Conservation (phyloP, 1,284 basidiomycete genomes). For the Pholiota adiposa region DNA sequence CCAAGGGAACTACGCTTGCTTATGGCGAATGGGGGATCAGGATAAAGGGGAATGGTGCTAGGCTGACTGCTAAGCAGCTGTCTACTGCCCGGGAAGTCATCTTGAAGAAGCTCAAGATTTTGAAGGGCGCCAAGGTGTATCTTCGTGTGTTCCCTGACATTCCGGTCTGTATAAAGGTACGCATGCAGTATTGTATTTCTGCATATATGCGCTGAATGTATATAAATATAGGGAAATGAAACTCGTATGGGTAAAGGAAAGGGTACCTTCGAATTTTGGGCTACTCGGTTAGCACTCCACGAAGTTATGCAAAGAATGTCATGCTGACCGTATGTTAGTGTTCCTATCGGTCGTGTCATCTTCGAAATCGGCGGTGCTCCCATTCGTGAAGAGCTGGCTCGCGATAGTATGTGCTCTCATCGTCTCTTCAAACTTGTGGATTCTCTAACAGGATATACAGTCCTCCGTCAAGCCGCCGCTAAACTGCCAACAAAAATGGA, state of each 20-base stretch:
- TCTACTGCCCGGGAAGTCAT: constrained; percentile 87
- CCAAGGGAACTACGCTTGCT: constrained; percentile 91
- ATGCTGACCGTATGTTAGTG: constrained; percentile 49
- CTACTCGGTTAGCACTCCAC: constrained; percentile 71
- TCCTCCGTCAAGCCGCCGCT: constrained; percentile 86
- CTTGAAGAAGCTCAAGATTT: constrained; percentile 87
- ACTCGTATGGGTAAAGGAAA: constrained; percentile 99
- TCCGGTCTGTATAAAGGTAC: constrained; percentile 94
- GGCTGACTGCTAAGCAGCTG: constrained; percentile 93
- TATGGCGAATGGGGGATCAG: constrained; percentile 93
- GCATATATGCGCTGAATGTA: background rate
- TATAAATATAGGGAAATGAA: constrained; percentile 80
- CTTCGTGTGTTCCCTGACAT: constrained; percentile 95
- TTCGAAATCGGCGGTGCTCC: constrained; percentile 94
- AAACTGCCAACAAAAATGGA: constrained; percentile 92
- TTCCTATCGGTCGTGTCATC: constrained; percentile 90
- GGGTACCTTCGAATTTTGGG: constrained; percentile 97
- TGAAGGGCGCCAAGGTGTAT: constrained; percentile 91
- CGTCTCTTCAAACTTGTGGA: background rate
- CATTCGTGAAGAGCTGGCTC: constrained; percentile 91
- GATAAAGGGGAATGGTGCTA: constrained; percentile 80
- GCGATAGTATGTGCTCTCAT: constrained; percentile 68
- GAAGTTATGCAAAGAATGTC: too few relatives aligned
- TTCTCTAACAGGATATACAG: constrained; percentile 43
- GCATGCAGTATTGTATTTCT: constrained; percentile 19